Base-by-base conservation (phyloP, 495 filamentous ascomycete genomes). In the Polyplosphaeria fusca region DNA sequence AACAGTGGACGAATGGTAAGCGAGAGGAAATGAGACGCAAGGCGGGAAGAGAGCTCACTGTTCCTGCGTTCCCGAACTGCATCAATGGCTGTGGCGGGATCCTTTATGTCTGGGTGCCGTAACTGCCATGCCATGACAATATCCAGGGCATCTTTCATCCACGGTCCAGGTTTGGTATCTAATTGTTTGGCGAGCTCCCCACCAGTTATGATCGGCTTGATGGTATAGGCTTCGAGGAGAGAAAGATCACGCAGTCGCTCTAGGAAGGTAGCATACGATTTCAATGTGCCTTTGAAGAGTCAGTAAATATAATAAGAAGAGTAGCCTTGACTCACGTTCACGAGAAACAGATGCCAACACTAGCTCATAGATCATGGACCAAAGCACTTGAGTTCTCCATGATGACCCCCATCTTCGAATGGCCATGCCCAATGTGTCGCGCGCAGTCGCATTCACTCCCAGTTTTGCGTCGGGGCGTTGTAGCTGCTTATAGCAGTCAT, bases 101-200 rank as follows among this genome's bases (percentile, higher is more conserved):
- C 82, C 4, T 73, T 76, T 5, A 70, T 71, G 2, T 79, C 80
- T 2, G 91, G 89, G 67, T 96, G 81, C 26, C 86, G 75, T 24
- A 97, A 74, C 73, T 97, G 94, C 88, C 90, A 96, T 52, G 82
- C 80, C 68, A 93, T 77, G 25, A 84, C 82, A 14, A 86, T 71
- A 5, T 87, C 82, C 40, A 93, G 66, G 13, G 89, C 90, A 51
- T 73, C 72, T 54, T 79, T 79, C 77, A 90, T 82, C 92, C 92
- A 97, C 13, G 76, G 82, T 4, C 93, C 93, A 1, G 82, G 80
- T 58, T 77, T 79, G 1, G 74, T 75, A 0, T 76, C 75, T 14
- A 96, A 69, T 7, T 70, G 79, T 53, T 81, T 73, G 22, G 79
- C 73, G 35, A 96, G 74, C 16, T 85, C 69, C 14, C 73, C 69